Base-by-base conservation (phyloP, 805 yeast species). In the Teunomyces gatunensis region DNA sequence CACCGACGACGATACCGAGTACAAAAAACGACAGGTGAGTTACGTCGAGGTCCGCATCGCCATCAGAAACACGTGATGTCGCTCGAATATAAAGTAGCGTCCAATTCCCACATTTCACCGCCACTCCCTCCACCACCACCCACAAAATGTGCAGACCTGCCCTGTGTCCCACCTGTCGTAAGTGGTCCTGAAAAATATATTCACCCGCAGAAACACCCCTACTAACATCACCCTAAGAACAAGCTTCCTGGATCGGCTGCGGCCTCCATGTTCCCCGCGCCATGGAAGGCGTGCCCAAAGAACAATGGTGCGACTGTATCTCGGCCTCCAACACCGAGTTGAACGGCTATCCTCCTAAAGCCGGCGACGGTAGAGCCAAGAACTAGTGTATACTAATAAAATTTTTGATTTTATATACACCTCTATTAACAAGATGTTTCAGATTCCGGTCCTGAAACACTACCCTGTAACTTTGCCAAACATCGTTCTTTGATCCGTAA, bases 11-110 rank as follows among this genome's bases (percentile, higher is more conserved):
- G 71, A 67, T 3, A 57, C 66, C 5, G 54, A 65, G 12, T 71
- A 67, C 46, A 55, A 67, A 33, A 76, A 71, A 54, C 55, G 85
- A 44, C 65, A 67, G 55, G 81, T 77, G 3, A 77, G 83, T 52
- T 72, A 60, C 33, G 64, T 80, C 6, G 83, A 79, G 59, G 56
- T 69, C 18, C 65, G 66, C 44, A 67, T 80, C 11, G 34, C 18
- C 7, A 21, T 21, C 25, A 21, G 5, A 5, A 21, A 21, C 25
- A 21, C 25, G 25, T 21, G 25, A 21, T 5, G 7, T 6, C 7
- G 25, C 25, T 5, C 7, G 25, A 21, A 1, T 21, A 21, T 21
- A 21, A 21, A 21, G 20, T 18, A 4, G 20, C 20, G 20, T 4
- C 20, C 20, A 21, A 21, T 21, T 21, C 7, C 25, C 23, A 27